phyloP scores from a whole-genome alignment of 2,329 filamentous ascomycete species.

The Chaetomiaceae sp. region DNA sequence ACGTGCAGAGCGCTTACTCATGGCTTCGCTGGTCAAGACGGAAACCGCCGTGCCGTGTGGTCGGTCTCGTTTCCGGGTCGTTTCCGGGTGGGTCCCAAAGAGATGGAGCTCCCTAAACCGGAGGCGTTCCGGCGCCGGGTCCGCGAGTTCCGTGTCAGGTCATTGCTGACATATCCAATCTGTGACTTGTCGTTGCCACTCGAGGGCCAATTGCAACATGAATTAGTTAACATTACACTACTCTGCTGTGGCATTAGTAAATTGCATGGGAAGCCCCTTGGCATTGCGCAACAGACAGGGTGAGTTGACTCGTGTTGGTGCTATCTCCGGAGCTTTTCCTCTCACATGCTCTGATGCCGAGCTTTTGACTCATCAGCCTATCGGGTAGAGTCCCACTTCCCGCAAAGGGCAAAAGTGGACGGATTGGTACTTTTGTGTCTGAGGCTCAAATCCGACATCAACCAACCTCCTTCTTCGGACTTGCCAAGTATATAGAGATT shows the following conservation, averaged over 20 bases:
- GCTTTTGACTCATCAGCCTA: neutral
- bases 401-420: neutral
- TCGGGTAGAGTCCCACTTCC: neutral
- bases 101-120: too few relatives aligned
- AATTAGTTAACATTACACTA: too few relatives aligned
- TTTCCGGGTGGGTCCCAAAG: too few relatives aligned
- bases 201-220: neutral
- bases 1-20: too few relatives aligned
- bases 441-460: constrained; percentile 1
- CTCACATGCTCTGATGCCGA: too few relatives aligned
- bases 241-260: too few relatives aligned
- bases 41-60: too few relatives aligned
- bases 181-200: neutral
- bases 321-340: neutral
- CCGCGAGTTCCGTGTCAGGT: neutral
- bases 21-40: too few relatives aligned
- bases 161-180: constrained; percentile 1
- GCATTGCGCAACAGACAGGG: constrained; percentile 2
- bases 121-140: neutral
- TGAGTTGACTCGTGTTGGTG: neutral
- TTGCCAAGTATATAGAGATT: too few relatives aligned
- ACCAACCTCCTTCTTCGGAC: neutral
- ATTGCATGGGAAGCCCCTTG: neutral
- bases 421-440: too few relatives aligned
- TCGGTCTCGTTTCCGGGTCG: too few relatives aligned